Evolutionary conservation across 495 filamentous ascomycete genomes (phyloP), one percentile per base, ranked within the genome.

Genomic region (Aspergillus asperescens): DNA sequence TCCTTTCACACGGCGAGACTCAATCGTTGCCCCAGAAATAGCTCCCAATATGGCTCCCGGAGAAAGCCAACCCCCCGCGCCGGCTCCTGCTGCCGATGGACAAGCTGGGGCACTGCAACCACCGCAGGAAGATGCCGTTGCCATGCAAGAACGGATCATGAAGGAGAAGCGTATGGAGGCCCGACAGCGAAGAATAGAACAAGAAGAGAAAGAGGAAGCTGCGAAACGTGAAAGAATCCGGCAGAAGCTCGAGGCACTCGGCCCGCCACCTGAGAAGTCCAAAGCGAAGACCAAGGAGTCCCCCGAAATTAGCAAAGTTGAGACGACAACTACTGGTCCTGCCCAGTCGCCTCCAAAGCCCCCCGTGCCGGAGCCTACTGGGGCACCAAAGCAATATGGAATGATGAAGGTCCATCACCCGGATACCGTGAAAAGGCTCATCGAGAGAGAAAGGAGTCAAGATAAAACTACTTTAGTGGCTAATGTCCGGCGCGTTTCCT

Each of bases 131-230:
- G 80, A 89, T 32, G 80, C 72, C 13, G 75, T 83, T 47, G 83
- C 78, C 42, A 61, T 80, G 29, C 93, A 97, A 64, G 84, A 90
- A 66, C 82, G 81, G 37, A 73, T 95, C 13, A 97, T 97, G 93
- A 84, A 81, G 47, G 86, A 92, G 60, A 83, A 83, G 47, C 77
- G 86, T 19, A 79, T 93, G 58, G 70, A 84, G 49, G 90, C 88
- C 9, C 83, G 84, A 57, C 86, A 88, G 66, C 84, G 91, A 38
- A 79, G 84, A 54, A 64, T 84, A 50, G 90, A 96, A 51, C 79
- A 93, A 60, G 91, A 96, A 59, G 86, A 84, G 29, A 77, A 74
- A 47, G 87, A 92, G 61, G 88, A 93, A 63, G 83, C 85, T 10
- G 93, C 78, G 16, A 84, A 79, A 55, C 80, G 83, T 56, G 91